Conservation (phyloP, 1,139 yeast genomes). For the Ashbya aceris region DNA sequence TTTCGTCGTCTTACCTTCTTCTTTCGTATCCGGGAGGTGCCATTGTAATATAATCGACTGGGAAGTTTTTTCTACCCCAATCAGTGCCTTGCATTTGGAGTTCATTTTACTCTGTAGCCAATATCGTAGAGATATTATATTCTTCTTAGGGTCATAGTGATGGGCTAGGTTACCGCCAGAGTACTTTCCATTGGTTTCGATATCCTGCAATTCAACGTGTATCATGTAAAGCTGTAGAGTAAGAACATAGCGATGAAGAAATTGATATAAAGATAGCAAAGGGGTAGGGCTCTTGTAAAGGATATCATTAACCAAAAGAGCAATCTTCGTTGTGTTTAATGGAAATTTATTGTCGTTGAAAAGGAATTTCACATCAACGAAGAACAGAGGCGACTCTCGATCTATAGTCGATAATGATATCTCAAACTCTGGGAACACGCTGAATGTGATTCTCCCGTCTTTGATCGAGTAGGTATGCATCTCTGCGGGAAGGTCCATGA, state of each 20-base stretch:
- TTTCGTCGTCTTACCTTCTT: slow-evolving; percentile 11
- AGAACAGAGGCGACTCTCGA: slow-evolving; percentile 61
- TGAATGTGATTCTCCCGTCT: slow-evolving; percentile 70
- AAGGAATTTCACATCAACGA: slow-evolving; percentile 65
- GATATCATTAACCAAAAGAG: slow-evolving; percentile 44
- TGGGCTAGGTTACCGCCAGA: slow-evolving; percentile 67
- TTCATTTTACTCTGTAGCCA: slow-evolving; percentile 50
- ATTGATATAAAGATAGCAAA: slow-evolving; percentile 52
- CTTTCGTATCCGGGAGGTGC: slow-evolving; percentile 32
- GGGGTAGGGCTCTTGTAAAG: slow-evolving; percentile 40
- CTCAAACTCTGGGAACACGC: slow-evolving; percentile 56
- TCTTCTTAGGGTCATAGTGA: slow-evolving; percentile 53
- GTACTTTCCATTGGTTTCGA: slow-evolving; percentile 40
- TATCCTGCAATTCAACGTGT: slow-evolving; percentile 51
- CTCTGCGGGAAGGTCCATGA: slow-evolving; percentile 53
- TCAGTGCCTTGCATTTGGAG: slow-evolving; percentile 47
- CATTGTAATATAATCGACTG: slow-evolving; percentile 53
- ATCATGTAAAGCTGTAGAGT: slow-evolving; percentile 66
- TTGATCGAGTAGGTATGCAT: slow-evolving; percentile 55
- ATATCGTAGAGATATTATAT: slow-evolving; percentile 54
- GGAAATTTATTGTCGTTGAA: slow-evolving; percentile 29
- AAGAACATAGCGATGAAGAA: slow-evolving; percentile 61
- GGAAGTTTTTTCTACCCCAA: slow-evolving; percentile 48
- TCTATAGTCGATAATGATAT: slow-evolving; percentile 65
- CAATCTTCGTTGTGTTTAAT: slow-evolving; percentile 34